These are phyloP conservation scores for Solanum etuberosum DNA, from an alignment of 257 asterid genomes.

Conservation along the genomic window DNA sequence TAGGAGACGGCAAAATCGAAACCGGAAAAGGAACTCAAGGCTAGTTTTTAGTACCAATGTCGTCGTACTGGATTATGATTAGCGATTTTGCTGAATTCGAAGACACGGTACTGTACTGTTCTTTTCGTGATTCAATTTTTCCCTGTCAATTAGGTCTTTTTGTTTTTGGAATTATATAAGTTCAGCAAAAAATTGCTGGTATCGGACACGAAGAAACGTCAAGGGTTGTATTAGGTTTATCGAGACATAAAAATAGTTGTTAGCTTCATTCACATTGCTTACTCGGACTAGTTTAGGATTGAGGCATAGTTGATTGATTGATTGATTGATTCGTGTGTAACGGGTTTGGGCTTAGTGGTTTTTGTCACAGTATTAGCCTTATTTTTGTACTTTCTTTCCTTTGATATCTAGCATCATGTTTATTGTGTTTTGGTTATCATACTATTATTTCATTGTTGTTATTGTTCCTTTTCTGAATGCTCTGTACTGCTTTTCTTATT, in stretches of 20 bases:
- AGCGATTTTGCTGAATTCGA: conserved; percentile 20
- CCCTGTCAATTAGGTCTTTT: background rate
- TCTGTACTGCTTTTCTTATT: background rate
- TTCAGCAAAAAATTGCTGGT: background rate
- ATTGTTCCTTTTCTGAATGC: background rate
- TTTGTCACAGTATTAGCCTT: background rate
- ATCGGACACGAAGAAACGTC: background rate
- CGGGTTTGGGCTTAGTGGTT: background rate
- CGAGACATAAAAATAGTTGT: background rate
- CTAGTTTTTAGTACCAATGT: conserved; percentile 4
- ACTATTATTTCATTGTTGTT: background rate
- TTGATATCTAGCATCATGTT: background rate
- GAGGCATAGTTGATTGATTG: background rate
- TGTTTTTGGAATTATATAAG: background rate
- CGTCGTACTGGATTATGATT: conserved; percentile 16
- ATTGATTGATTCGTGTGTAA: background rate
- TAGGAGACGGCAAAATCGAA: background rate
- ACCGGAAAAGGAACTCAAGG: background rate
- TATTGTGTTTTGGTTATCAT: background rate
- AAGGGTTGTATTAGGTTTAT: background rate
- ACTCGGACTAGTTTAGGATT: background rate
- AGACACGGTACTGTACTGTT: conserved; percentile 16
- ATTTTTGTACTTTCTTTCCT: background rate
- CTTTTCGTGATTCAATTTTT: background rate
- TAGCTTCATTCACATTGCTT: background rate